phyloP scores from a whole-genome alignment of 2,329 filamentous ascomycete species.

The Venturia nashicola region DNA sequence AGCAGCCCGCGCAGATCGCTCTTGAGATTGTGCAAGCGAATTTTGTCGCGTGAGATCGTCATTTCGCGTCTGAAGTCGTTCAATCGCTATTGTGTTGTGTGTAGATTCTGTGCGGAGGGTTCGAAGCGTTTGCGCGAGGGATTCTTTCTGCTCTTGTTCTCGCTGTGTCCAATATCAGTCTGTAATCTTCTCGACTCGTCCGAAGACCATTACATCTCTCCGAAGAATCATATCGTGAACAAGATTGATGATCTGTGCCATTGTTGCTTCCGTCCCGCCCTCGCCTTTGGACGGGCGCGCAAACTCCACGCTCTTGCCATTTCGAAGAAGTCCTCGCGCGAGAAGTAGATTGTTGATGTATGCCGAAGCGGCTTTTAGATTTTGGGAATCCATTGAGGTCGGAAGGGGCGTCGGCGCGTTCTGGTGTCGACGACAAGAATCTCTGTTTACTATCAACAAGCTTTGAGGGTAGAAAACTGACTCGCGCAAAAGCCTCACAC shows the following conservation, averaged over 20 bases:
- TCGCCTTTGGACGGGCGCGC: constrained; percentile 54
- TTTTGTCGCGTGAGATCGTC: constrained; percentile 45
- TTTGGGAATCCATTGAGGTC: constrained; percentile 32
- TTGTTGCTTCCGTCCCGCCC: constrained; percentile 52
- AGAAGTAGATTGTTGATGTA: constrained; percentile 55
- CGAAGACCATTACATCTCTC: constrained; percentile 57
- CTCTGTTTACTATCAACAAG: neutral
- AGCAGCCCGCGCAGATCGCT: constrained; percentile 56
- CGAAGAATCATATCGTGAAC: constrained; percentile 87
- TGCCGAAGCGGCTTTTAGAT: constrained; percentile 47
- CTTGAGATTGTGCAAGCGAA: constrained; percentile 53
- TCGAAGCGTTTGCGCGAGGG: constrained; percentile 65
- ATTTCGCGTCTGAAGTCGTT: constrained; percentile 41
- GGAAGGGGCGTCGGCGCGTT: neutral
- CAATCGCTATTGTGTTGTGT: constrained; percentile 58
- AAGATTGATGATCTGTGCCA: constrained; percentile 80
- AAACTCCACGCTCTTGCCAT: constrained; percentile 70
- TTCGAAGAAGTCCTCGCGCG: constrained; percentile 48
- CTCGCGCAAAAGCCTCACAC: neutral
- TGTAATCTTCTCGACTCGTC: neutral
- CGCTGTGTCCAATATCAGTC: constrained; percentile 40
- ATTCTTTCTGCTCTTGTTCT: constrained; percentile 80
- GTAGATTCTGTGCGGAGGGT: constrained; percentile 62
- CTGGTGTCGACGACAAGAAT: neutral
- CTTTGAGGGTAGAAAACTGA: neutral